phyloP scores from a whole-genome alignment of 2,329 filamentous ascomycete genomes.

The Hawksworthiomyces lignivorus region DNA sequence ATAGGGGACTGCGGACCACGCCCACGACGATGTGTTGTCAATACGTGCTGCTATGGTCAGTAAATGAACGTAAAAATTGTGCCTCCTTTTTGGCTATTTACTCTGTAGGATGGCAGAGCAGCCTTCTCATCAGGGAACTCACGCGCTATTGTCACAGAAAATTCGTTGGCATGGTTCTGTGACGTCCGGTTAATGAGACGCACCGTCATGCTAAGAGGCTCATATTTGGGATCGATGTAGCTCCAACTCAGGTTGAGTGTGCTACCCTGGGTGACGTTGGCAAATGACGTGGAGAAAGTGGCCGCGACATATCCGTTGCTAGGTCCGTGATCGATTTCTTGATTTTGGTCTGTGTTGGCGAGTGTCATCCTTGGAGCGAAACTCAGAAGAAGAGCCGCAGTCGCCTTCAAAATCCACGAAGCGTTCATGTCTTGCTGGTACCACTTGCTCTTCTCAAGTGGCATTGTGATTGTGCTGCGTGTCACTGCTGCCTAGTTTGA shows the following conservation, averaged over 20 bases:
- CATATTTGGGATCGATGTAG: slow-evolving; percentile 12
- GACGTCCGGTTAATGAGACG: slow-evolving; percentile 18
- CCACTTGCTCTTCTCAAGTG: no score
- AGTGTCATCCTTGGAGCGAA: no score
- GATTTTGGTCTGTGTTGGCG: no score
- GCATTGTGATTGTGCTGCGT: no score
- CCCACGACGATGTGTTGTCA: slow-evolving; percentile 15
- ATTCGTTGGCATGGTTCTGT: slow-evolving; percentile 11
- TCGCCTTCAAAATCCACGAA: no score
- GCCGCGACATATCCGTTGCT: slow-evolving; percentile 3
- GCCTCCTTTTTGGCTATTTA: no score
- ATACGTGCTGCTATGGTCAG: slow-evolving; percentile 11
- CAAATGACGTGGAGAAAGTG: slow-evolving; percentile 21
- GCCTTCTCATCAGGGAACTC: no score
- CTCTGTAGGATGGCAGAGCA: no score
- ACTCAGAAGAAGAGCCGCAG: no score
- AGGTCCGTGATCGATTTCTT: background rate
- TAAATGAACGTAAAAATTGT: no score
- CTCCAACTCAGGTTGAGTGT: slow-evolving; percentile 17
- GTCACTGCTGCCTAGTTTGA: no score
- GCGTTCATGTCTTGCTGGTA: no score
- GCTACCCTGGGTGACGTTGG: slow-evolving; percentile 14
- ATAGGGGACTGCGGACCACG: slow-evolving; percentile 19
- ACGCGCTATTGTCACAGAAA: slow-evolving; percentile 19
- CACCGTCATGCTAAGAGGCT: slow-evolving; percentile 19